Base-by-base conservation (phyloP, 371 early-diverging fungal genomes). In the Mortierella sp. region DNA sequence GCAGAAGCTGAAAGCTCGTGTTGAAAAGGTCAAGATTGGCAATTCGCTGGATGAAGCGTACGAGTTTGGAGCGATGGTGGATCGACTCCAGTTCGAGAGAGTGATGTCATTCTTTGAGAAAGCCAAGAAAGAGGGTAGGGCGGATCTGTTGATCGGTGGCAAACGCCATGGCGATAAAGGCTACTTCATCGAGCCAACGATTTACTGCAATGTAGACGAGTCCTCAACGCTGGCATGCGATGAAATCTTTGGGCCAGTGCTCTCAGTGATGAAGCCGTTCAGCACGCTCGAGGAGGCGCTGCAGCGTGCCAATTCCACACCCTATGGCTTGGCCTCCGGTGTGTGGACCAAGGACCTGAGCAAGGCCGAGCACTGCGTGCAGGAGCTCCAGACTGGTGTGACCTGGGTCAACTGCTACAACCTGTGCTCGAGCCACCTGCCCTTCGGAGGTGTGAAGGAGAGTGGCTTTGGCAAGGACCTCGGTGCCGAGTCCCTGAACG, bases 241-340 rank as follows among this genome's bases (percentile, higher is more conserved):
- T 60, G 97, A 97, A 76, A 90, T 96, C 59, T 97, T 97, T 85
- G 97, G 97, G 3, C 97, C 97, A 0, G 95, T 97, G 5, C 87
- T 93, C 12, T 84, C 87, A 28, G 90, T 95, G 44, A 80, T 89
- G 55, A 81, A 83, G 58, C 90, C 90, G 31, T 95, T 96, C 73
- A 85, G 83, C 50, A 83, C 82, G 1, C 68, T 91, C 6, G 92
- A 94, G 21, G 95, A 95, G 60, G 95, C 88, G 5, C 81, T 95
- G 30, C 85, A 83, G 42, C 79, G 84, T 1, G 95, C 94, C 50
- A 92, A 94, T 78, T 86, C 88, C 50, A 89, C 91, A 30, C 81
- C 83, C 24, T 97, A 90, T 81, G 96, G 95, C 4, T 81, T 97
- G 42, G 95, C 95, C n/a, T 93, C 94, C 4, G 92, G 93, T 39